Percentiles rank a stretch among this genome's conserved stretches.
These are phyloP conservation scores for Globisporangium megalacanthum DNA, from an alignment of 352 stramenopile species.

Conservation along the genomic window DNA sequence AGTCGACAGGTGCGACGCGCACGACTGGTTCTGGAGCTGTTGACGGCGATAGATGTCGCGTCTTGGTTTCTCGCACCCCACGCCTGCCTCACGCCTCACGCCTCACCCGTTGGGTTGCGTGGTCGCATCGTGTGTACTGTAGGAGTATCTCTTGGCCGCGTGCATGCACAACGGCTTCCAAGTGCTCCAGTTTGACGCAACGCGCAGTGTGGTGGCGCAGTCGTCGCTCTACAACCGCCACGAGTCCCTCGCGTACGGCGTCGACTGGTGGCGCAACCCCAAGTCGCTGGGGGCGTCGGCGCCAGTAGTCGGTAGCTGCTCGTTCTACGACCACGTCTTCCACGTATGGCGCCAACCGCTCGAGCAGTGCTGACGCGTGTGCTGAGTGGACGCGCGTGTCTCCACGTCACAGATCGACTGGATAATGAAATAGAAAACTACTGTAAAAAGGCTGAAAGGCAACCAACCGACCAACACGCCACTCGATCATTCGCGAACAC, in stretches of 20 bases:
- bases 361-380: neutral
- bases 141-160: slow-evolving; percentile 69
- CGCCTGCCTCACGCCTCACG: neutral
- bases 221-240: slow-evolving; percentile 47
- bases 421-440: too few relatives aligned
- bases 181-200: slow-evolving; percentile 28
- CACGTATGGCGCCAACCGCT: slow-evolving; percentile 50
- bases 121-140: neutral
- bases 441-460: too few relatives aligned
- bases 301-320: slow-evolving; percentile 63
- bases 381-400: too few relatives aligned
- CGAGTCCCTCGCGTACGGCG: slow-evolving; percentile 77
- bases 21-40: neutral
- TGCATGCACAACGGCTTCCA: slow-evolving; percentile 89
- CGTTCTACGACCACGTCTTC: slow-evolving; percentile 80
- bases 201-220: slow-evolving; percentile 12
- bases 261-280: slow-evolving; percentile 72
- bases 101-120: neutral
- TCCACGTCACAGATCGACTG: too few relatives aligned
- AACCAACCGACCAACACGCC: too few relatives aligned
- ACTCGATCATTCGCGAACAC: too few relatives aligned
- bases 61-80: too few relatives aligned
- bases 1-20: slow-evolving; percentile 29
- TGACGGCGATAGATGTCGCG: too few relatives aligned
- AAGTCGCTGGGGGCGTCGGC: slow-evolving; percentile 23